Evolutionary conservation across 1,284 basidiomycete species (phyloP), one percentile per base, ranked within the genome.

Genomic region (Irpex rosettiformis): DNA sequence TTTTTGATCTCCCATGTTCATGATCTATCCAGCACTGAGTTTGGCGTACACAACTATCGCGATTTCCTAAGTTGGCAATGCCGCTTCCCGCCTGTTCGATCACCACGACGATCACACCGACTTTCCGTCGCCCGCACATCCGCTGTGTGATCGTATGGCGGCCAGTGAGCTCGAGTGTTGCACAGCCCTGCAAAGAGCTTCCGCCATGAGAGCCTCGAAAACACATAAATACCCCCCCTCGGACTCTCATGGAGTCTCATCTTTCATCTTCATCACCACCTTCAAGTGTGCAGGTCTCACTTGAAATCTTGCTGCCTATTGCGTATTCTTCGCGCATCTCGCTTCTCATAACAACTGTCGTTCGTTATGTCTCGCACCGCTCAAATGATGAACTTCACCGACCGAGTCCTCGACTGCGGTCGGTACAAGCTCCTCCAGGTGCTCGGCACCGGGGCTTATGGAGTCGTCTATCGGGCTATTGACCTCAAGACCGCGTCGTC

Each of bases 401-500:
- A 55, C 28, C 56, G 58, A 52, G 40, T 61, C 45, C 47, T 64
- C 37, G 52, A 58, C 18, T 42, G 60, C 54, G 63, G 63, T 43
- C 61, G 51, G 49, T 62, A 58, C 55, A 49, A 58, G 52, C 51
- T 62, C 52, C 16, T 54, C n/a, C 29, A 64, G 58, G 49, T 66
- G 60, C 64, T 75, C 53, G 72, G 73, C 27, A 52, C 65, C 30
- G 73, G 73, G 24, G 64, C 70, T 21, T 73, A 67, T 56, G 73
- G 73, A 27, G 68, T 68, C 27, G 72, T 74, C 54, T 73, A 74
- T 62, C 63, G 65, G 24, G 73, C 71, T 3, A 28, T 66, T 48
- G 71, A 74, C 58, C 60, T 63, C 43, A 52, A 54, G 24, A 21
- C 49, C 18, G 52, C 66, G 4, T 49, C 61, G 24, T 61, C 62